Percentiles rank a stretch among this genome's conserved stretches.
Evolutionary conservation across 176 grass and related monocot species (phyloP).

Genomic region (Triticum timopheevii): DNA sequence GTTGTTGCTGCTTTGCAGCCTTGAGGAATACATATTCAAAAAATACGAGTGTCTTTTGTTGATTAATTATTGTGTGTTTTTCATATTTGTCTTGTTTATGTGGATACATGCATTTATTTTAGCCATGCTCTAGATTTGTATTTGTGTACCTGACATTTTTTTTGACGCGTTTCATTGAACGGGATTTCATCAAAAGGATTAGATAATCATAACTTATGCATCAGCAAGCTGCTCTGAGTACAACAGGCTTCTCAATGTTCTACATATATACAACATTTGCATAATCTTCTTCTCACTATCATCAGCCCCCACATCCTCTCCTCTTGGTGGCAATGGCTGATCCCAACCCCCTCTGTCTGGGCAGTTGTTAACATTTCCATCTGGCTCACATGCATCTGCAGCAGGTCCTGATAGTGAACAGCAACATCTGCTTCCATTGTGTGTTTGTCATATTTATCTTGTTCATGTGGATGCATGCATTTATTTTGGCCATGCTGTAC

Average conservation of each 20-base stretch:
- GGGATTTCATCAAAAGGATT: too few relatives aligned
- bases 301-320: not conserved
- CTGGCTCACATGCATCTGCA: not conserved
- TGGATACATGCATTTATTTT: constrained; percentile 1
- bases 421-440: not conserved
- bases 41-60: not conserved
- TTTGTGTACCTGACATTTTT: not conserved
- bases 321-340: not conserved
- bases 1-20: too few relatives aligned
- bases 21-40: too few relatives aligned
- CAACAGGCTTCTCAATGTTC: constrained; percentile 10
- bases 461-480: not conserved
- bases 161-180: too few relatives aligned
- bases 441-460: not conserved
- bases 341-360: not conserved
- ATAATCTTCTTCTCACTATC: constrained; percentile 13
- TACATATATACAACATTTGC: constrained; percentile 14
- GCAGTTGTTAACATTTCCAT: not conserved
- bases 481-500: not conserved
- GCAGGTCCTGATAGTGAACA: not conserved
- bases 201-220: not conserved
- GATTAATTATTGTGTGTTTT: not conserved
- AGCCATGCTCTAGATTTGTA: constrained; percentile 1
- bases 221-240: not conserved
- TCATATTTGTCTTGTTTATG: not conserved